phyloP scores from a whole-genome alignment of 345 rosid species.

The Ceriops decandra region DNA sequence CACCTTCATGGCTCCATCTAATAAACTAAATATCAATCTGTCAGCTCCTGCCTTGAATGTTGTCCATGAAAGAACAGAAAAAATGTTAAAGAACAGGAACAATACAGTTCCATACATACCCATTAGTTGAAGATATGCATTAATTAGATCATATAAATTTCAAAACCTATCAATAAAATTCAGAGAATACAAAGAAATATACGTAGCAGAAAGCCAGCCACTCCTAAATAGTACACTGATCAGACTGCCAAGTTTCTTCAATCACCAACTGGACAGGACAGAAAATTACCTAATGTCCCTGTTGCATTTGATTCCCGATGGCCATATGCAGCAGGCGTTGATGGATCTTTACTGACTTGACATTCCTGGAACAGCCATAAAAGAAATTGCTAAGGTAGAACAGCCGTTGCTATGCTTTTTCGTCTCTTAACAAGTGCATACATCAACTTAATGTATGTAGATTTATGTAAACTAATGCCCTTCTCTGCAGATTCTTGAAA shows the following conservation, averaged over 20 bases:
- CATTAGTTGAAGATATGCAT: no score
- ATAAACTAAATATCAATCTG: no score
- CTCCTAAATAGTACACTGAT: no score
- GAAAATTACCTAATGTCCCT: neutral
- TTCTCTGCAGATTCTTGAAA: slow-evolving; percentile 38
- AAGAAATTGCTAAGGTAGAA: neutral
- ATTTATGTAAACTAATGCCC: slow-evolving; percentile 36
- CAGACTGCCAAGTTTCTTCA: no score
- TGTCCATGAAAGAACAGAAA: no score
- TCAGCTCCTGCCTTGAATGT: no score
- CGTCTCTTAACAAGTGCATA: slow-evolving; percentile 50
- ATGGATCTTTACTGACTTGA: neutral
- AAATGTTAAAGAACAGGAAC: no score
- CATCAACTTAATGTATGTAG: slow-evolving; percentile 47
- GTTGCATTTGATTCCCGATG: neutral
- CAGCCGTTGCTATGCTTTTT: slow-evolving; percentile 42
- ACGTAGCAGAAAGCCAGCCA: neutral
- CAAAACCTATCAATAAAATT: neutral
- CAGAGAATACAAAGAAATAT: neutral
- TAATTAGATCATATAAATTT: no score
- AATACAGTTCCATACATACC: no score
- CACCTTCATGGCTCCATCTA: no score
- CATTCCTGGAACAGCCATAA: neutral
- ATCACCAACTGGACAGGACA: no score
- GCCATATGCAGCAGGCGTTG: neutral